A percentile compares a stretch with the other conserved stretches of the same genome.
Evolutionary conservation across 164 flowering plant genomes (phyloP).

Genomic region (Berberis thunbergii): DNA sequence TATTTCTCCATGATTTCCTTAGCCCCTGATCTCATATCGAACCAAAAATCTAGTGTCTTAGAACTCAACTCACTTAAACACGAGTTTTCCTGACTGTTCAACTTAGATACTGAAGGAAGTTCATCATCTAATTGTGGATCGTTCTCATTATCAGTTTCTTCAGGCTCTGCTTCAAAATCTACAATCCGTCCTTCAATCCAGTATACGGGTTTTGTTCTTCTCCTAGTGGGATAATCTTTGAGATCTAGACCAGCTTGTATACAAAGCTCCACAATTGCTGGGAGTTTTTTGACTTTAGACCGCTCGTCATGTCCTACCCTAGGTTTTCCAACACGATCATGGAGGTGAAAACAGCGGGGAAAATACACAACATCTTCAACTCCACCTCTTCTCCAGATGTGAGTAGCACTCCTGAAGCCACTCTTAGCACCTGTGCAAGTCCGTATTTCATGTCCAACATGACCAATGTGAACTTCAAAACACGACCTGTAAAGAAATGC

Average conservation of each 20-base stretch:
- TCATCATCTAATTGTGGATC: background rate
- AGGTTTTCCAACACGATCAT: constrained; percentile 71
- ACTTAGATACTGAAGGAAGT: background rate
- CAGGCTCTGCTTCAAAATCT: constrained; percentile 50
- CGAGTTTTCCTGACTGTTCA: constrained; percentile 10
- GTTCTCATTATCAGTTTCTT: background rate
- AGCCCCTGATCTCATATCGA: constrained; percentile 54
- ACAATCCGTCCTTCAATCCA: constrained; percentile 71
- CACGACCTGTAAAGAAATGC: constrained; percentile 44
- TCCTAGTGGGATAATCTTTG: constrained; percentile 50
- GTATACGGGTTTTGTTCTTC: constrained; percentile 77
- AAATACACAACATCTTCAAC: constrained; percentile 48
- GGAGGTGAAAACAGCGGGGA: constrained; percentile 67
- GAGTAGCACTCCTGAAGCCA: constrained; percentile 48
- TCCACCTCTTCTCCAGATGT: constrained; percentile 72
- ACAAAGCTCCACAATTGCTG: constrained; percentile 83
- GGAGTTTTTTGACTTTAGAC: constrained; percentile 32
- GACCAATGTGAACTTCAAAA: constrained; percentile 74
- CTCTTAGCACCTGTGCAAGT: constrained; percentile 68
- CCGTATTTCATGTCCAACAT: constrained; percentile 65
- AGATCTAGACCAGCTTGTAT: constrained; percentile 83
- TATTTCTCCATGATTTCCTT: constrained; percentile 62
- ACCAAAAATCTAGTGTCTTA: constrained; percentile 45
- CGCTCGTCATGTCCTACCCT: constrained; percentile 70
- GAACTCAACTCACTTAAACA: constrained; percentile 27